Conservation (phyloP, 495 filamentous ascomycete species). For the Terfezia claveryi region DNA sequence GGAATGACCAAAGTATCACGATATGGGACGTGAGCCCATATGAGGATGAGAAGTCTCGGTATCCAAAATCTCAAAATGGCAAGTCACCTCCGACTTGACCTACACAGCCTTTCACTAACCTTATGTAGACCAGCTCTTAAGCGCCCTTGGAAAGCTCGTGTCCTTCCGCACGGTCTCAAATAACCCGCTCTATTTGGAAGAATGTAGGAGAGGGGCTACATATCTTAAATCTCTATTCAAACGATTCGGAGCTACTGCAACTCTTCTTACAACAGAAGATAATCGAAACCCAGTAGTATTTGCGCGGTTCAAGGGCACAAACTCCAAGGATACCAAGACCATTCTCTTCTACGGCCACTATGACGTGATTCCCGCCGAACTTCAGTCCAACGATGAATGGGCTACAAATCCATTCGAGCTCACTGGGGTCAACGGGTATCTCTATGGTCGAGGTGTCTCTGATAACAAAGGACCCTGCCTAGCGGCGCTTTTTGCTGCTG, state of each 20-base stretch:
- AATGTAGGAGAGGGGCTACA: conserved; percentile 79
- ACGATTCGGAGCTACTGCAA: conserved; percentile 68
- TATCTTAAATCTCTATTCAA: conserved; percentile 77
- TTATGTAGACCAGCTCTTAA: conserved; percentile 25
- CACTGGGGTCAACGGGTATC: conserved; percentile 67
- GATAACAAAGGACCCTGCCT: conserved; percentile 95
- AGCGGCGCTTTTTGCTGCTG: conserved; percentile 78
- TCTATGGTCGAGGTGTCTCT: conserved; percentile 89
- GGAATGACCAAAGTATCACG: conserved; percentile 70
- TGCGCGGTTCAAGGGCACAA: conserved; percentile 60
- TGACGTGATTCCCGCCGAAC: conserved; percentile 84
- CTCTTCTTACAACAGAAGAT: conserved; percentile 53
- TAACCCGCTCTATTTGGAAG: conserved; percentile 56
- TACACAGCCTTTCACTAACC: neutral
- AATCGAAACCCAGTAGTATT: conserved; percentile 73
- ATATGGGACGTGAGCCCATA: conserved; percentile 58
- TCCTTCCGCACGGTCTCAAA: conserved; percentile 80
- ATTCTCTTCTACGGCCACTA: conserved; percentile 97
- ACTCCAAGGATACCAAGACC: conserved; percentile 42
- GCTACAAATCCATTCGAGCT: conserved; percentile 67
- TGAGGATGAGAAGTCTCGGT: conserved; percentile 23
- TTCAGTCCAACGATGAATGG: conserved; percentile 44
- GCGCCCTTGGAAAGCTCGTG: conserved; percentile 61
- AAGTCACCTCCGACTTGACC: conserved; percentile 3
- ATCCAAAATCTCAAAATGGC: conserved; percentile 25